phyloP scores from a whole-genome alignment of 1,284 basidiomycete species.

The Tilletia setariae region DNA sequence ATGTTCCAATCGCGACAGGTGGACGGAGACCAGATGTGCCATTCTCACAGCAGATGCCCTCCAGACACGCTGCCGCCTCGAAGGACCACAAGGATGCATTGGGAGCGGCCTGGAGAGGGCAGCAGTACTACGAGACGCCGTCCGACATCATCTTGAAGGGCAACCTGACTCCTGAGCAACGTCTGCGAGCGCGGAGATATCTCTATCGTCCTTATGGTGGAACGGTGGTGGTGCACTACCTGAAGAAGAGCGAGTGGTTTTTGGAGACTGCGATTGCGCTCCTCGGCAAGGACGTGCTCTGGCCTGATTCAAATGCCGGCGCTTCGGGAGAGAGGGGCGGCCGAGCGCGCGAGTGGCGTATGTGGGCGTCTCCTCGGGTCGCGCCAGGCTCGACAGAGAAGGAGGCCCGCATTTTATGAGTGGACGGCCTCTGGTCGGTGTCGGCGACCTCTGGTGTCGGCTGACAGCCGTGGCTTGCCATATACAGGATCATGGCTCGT shows the following conservation, averaged over 20 bases:
- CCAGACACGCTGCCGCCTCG: background rate
- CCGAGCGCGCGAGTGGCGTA: constrained; percentile 4
- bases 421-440: background rate
- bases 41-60: no score
- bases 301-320: background rate
- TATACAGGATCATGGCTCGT: no score
- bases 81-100: background rate
- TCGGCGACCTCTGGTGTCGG: no score
- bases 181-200: constrained; percentile 61
- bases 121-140: constrained; percentile 16
- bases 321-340: background rate
- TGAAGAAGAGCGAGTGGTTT: constrained; percentile 96
- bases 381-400: background rate
- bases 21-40: background rate
- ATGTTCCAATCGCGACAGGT: background rate
- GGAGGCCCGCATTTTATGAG: constrained; percentile 1
- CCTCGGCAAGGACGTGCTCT: constrained; percentile 62
- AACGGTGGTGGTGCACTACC: constrained; percentile 90
- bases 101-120: constrained; percentile 23
- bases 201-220: constrained; percentile 64
- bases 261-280: constrained; percentile 85
- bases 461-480: no score
- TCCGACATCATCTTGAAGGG: constrained; percentile 61
- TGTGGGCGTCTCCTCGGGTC: background rate
- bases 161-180: constrained; percentile 8